phyloP scores from a whole-genome alignment of 495 filamentous ascomycete genomes.

The Xylaria cubensis region DNA sequence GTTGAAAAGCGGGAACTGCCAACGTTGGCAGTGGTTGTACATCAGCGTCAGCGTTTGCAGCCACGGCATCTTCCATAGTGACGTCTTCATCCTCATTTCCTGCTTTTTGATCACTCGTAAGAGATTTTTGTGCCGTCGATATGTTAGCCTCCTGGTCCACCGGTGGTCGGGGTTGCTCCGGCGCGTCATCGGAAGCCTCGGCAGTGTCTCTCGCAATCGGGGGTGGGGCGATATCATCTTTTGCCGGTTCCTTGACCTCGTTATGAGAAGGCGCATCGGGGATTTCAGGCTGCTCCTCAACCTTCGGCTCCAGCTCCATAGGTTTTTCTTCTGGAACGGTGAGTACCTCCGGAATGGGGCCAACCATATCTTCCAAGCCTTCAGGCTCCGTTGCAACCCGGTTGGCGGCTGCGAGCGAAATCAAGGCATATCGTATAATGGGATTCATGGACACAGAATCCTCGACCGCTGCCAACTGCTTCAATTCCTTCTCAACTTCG shows the following conservation, averaged over 20 bases:
- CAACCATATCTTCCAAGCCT: conserved; percentile 42
- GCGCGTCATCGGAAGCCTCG: conserved; percentile 29
- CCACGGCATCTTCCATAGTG: conserved; percentile 49
- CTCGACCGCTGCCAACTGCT: conserved; percentile 42
- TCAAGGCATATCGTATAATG: conserved; percentile 42
- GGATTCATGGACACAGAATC: conserved; percentile 36
- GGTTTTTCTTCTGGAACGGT: conserved; percentile 39
- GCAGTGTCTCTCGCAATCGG: conserved; percentile 27
- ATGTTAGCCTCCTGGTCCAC: conserved; percentile 40
- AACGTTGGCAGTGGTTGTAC: conserved; percentile 21
- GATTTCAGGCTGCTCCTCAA: conserved; percentile 45
- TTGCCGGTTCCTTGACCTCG: conserved; percentile 31
- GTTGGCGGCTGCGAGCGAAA: conserved; percentile 43
- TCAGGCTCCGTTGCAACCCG: conserved; percentile 45
- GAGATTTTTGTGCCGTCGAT: conserved; percentile 25
- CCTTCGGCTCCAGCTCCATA: conserved; percentile 47
- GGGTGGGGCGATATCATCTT: conserved; percentile 36
- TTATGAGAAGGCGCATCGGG: conserved; percentile 39
- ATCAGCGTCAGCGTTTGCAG: conserved; percentile 49
- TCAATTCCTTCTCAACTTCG: conserved; percentile 50
- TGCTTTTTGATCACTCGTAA: conserved; percentile 28
- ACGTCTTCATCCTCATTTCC: conserved; percentile 38
- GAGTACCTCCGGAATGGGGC: conserved; percentile 40
- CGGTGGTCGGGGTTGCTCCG: conserved; percentile 36
- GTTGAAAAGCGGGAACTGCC: conserved; percentile 24